phyloP scores from a whole-genome alignment of 176 grass and related monocot genomes.

The Olyra latifolia region DNA sequence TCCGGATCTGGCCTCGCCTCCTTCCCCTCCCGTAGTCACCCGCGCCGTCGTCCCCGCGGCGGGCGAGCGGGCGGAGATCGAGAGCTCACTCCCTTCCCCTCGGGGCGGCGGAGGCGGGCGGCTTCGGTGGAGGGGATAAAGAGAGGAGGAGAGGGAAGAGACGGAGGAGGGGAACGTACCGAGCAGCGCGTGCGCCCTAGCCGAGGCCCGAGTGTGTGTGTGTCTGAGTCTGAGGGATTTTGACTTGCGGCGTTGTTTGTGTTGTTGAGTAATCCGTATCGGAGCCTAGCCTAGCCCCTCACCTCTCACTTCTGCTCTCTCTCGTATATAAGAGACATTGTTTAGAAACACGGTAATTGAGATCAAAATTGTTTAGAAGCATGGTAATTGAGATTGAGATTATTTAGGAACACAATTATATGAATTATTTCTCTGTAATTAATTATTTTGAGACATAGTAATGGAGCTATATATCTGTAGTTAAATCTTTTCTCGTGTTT shows the following conservation, averaged over 20 bases:
- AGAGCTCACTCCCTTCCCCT: not conserved
- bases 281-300: too few relatives aligned
- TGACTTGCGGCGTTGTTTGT: not conserved
- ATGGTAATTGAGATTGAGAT: too few relatives aligned
- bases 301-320: too few relatives aligned
- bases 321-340: too few relatives aligned
- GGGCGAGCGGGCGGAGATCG: conserved; percentile 7
- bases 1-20: conserved; percentile 30
- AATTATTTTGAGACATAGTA: too few relatives aligned
- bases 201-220: conserved; percentile 1
- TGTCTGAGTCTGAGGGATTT: not conserved
- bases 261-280: not conserved
- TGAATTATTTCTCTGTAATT: too few relatives aligned
- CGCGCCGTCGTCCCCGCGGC: not conserved
- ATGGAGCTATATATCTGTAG: too few relatives aligned
- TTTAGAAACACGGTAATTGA: too few relatives aligned
- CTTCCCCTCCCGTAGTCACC: not conserved
- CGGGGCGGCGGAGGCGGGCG: not conserved
- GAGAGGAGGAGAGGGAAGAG: not conserved
- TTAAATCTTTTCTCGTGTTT: too few relatives aligned
- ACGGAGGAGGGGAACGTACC: conserved; percentile 5
- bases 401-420: too few relatives aligned
- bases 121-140: not conserved
- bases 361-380: too few relatives aligned
- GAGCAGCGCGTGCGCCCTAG: conserved; percentile 21